These are phyloP conservation scores for Alternaria sp. DNA, from an alignment of 2,329 filamentous ascomycete species.

Conservation along the genomic window DNA sequence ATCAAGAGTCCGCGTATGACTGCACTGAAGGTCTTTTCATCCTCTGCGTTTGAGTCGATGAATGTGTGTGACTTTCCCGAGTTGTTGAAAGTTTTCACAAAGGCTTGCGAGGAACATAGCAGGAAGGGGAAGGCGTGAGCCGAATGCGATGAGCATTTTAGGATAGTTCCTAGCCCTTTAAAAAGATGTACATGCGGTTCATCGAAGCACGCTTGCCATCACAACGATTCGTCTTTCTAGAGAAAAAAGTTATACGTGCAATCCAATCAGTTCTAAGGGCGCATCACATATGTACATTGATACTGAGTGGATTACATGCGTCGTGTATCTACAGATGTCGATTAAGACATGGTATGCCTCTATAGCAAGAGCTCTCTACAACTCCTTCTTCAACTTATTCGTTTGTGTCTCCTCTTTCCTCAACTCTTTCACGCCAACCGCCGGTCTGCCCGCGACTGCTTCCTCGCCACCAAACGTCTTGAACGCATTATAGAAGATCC, in stretches of 20 bases:
- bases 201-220: background rate
- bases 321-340: slow-evolving; percentile 6
- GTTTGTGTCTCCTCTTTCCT: slow-evolving; percentile 45
- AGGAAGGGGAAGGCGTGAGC: background rate
- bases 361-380: slow-evolving; percentile 29
- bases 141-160: background rate
- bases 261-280: background rate
- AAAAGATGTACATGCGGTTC: background rate
- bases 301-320: slow-evolving; percentile 8
- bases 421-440: slow-evolving; percentile 51
- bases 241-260: too few relatives aligned
- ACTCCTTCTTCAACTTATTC: slow-evolving; percentile 49
- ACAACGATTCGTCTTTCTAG: fast-evolving
- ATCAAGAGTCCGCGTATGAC: slow-evolving; percentile 67
- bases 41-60: slow-evolving; percentile 62
- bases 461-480: slow-evolving; percentile 72
- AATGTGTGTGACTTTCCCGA: slow-evolving; percentile 62
- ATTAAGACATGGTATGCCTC: background rate
- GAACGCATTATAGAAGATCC: slow-evolving; percentile 85
- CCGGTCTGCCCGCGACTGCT: slow-evolving; percentile 59
- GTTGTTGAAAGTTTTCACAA: slow-evolving; percentile 34
- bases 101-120: slow-evolving; percentile 16
- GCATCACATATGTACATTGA: slow-evolving; percentile 5
- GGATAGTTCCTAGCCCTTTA: background rate
- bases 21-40: slow-evolving; percentile 59